Evolutionary conservation across 257 asterid species (phyloP).

Genomic region (Verbena officinalis): DNA sequence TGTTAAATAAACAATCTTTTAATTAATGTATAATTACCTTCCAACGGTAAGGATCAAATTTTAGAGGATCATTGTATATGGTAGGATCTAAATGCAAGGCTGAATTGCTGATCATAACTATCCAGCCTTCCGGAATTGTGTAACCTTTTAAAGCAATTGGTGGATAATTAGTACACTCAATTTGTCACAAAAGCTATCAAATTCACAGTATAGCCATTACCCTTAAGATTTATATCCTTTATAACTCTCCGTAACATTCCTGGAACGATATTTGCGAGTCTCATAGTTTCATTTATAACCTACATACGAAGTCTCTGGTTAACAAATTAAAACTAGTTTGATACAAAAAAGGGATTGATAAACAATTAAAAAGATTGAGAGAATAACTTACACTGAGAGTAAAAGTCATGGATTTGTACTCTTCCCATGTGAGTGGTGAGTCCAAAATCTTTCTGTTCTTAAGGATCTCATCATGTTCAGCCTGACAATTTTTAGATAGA

Average conservation of each 20-base stretch:
- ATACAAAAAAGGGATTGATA: neutral
- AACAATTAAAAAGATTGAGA: no score
- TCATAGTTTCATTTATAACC: conserved; percentile 39
- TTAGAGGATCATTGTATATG: conserved; percentile 33
- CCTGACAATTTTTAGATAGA: no score
- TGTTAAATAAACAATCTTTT: neutral
- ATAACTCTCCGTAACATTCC: conserved; percentile 33
- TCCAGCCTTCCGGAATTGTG: conserved; percentile 47
- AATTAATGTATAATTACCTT: conserved; percentile 22
- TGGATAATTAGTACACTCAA: neutral
- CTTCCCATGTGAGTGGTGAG: conserved; percentile 32
- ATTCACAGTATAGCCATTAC: conserved; percentile 5
- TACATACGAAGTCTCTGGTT: neutral
- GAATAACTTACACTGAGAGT: conserved; percentile 25
- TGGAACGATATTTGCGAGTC: conserved; percentile 31
- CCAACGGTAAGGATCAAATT: conserved; percentile 43
- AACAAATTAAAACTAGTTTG: neutral
- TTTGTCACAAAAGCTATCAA: neutral
- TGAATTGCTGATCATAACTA: conserved; percentile 27
- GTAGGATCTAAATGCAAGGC: conserved; percentile 35
- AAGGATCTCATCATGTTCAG: conserved; percentile 37
- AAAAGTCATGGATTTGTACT: conserved; percentile 41
- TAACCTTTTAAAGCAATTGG: conserved; percentile 27
- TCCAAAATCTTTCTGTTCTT: conserved; percentile 18
- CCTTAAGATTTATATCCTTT: conserved; percentile 33